Percentiles rank a stretch among this genome's conserved stretches.
Conservation (phyloP, 371 early-diverging fungal genomes). For the Dinochytrium kinnereticum region DNA sequence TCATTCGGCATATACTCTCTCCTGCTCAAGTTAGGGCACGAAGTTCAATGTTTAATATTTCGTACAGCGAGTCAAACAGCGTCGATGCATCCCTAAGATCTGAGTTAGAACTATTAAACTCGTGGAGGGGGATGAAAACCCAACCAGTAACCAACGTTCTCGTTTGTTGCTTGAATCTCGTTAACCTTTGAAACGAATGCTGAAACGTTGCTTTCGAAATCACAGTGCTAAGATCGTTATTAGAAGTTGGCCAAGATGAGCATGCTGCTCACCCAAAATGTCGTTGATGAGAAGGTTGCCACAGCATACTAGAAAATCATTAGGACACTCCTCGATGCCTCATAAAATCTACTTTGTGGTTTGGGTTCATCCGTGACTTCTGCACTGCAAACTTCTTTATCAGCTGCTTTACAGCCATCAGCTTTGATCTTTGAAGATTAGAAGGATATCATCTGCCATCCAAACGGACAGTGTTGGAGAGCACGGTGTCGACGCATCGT, state of each 20-base stretch:
- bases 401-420: slow-evolving; percentile 42
- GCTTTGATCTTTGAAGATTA: slow-evolving; percentile 2
- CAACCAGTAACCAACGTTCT: slow-evolving; percentile 16
- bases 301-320: slow-evolving; percentile 37
- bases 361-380: slow-evolving; percentile 43
- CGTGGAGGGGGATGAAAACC: no score
- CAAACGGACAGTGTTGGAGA: slow-evolving; percentile 1
- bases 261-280: slow-evolving; percentile 43
- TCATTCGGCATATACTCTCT: slow-evolving; percentile 8
- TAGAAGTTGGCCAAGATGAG: not conserved
- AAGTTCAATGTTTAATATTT: not conserved
- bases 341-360: slow-evolving; percentile 41
- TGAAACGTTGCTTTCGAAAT: slow-evolving; percentile 5
- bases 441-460: not conserved
- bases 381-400: slow-evolving; percentile 54
- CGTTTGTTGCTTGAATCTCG: slow-evolving; percentile 1
- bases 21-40: not conserved
- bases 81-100: not conserved
- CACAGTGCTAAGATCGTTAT: slow-evolving; percentile 18
- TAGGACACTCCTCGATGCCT: no score
- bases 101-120: no score
- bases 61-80: not conserved
- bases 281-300: slow-evolving; percentile 42
- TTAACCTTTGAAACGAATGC: slow-evolving; percentile 19
- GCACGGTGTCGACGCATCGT: slow-evolving; percentile 15